phyloP scores from a whole-genome alignment of 1,284 basidiomycete genomes.

The Heliocybe sulcata region DNA sequence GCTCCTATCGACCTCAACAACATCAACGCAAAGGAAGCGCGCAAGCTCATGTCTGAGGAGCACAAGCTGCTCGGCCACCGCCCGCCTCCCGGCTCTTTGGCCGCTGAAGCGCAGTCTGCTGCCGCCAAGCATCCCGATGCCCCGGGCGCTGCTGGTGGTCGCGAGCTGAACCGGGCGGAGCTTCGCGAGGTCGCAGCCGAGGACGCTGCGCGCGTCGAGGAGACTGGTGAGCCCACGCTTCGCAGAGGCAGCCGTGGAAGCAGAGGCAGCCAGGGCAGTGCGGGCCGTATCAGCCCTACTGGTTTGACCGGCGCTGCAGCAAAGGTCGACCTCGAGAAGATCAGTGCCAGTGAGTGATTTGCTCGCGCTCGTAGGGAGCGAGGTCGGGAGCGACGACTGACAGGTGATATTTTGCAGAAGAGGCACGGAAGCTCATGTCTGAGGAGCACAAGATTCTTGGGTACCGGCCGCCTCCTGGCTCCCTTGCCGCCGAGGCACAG shows the following conservation, averaged over 20 bases:
- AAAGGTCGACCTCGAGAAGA: conserved; percentile 3
- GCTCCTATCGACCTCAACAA: background rate
- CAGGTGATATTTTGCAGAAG: background rate
- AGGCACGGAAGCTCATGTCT: conserved; percentile 14
- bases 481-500: conserved; percentile 10
- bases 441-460: conserved; percentile 17
- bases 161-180: background rate
- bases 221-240: background rate
- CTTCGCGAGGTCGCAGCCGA: background rate
- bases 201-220: background rate
- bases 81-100: conserved; percentile 10
- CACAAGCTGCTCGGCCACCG: conserved; percentile 16
- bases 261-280: background rate
- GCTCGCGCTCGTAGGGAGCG: background rate
- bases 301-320: background rate
- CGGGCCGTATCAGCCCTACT: background rate
- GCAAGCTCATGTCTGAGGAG: conserved; percentile 15
- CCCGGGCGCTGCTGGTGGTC: conserved; percentile 1
- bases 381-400: background rate
- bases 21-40: conserved; percentile 8
- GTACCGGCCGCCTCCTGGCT: conserved; percentile 12
- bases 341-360: background rate
- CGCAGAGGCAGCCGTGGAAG: background rate
- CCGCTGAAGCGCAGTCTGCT: conserved; percentile 9
- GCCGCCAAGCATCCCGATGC: conserved; percentile 5